These are phyloP conservation scores for Erodium trifolium DNA, from an alignment of 441 rosid genomes.

Conservation along the genomic window DNA sequence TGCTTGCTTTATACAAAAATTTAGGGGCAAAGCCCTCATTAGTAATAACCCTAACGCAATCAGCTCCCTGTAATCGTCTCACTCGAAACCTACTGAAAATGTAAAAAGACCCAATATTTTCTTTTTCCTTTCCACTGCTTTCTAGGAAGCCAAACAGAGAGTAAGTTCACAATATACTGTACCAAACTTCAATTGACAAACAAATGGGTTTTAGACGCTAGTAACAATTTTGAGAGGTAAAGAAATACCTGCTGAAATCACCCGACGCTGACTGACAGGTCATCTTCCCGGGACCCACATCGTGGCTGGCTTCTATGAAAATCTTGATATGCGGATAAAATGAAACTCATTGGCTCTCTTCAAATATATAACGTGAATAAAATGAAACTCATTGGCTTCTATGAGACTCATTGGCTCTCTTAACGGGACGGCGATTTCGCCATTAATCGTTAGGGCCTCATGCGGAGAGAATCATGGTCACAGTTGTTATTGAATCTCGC, in stretches of 20 bases:
- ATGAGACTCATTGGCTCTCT: too few species aligned
- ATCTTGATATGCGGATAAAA: not conserved
- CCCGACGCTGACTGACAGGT: not conserved
- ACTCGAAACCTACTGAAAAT: not conserved
- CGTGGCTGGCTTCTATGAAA: not conserved
- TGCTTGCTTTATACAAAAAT: not conserved
- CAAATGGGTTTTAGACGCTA: not conserved
- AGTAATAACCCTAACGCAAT: not conserved
- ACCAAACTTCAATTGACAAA: not conserved
- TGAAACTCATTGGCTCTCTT: too few species aligned
- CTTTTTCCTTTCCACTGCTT: not conserved
- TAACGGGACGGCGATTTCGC: too few species aligned
- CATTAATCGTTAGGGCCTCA: too few species aligned
- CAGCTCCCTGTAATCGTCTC: not conserved
- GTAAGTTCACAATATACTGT: not conserved
- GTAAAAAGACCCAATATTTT: not conserved
- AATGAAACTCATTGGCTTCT: too few species aligned
- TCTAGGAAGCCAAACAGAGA: constrained; percentile 9
- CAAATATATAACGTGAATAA: too few species aligned
- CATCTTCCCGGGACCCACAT: not conserved
- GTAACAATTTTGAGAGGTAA: not conserved
- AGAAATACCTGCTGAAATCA: constrained; percentile 3
- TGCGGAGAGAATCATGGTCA: too few species aligned
- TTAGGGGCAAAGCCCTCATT: not conserved
- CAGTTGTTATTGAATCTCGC: too few species aligned